Evolutionary conservation across 805 yeast genomes (phyloP).

Genomic region (Kuraishia floccosa): DNA sequence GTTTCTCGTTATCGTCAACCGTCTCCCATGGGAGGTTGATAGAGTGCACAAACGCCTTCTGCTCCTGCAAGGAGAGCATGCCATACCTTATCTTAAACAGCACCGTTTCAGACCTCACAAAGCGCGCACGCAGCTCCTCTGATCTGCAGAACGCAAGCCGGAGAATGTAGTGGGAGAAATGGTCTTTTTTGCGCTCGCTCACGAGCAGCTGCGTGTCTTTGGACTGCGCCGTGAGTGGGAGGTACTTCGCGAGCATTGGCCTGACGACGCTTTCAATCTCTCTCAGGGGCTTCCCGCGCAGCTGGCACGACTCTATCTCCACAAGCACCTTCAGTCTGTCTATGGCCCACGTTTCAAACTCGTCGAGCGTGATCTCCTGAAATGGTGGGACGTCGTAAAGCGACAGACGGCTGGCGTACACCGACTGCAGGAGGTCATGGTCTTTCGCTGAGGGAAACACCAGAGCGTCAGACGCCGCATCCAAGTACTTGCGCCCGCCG

Average conservation of each 20-base stretch:
- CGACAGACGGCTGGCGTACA: slow-evolving; percentile 53
- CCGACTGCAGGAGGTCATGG: slow-evolving; percentile 20
- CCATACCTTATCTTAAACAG: slow-evolving; percentile 68
- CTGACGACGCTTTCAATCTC: slow-evolving; percentile 58
- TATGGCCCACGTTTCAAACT: slow-evolving; percentile 93
- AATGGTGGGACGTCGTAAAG: slow-evolving; percentile 71
- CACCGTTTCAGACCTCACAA: slow-evolving; percentile 63
- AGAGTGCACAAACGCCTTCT: slow-evolving; percentile 53
- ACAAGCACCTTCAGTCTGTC: slow-evolving; percentile 76
- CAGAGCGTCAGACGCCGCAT: slow-evolving; percentile 23
- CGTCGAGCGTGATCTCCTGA: slow-evolving; percentile 81
- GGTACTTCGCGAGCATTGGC: slow-evolving; percentile 48
- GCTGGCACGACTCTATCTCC: slow-evolving; percentile 69
- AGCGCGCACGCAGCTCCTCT: slow-evolving; percentile 73
- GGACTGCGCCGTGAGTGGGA: slow-evolving; percentile 51
- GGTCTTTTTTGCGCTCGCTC: slow-evolving; percentile 75
- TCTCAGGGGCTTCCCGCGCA: slow-evolving; percentile 48
- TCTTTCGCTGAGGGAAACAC: slow-evolving; percentile 9
- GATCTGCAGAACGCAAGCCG: slow-evolving; percentile 84
- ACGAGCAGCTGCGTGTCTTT: slow-evolving; percentile 26
- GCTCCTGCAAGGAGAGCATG: slow-evolving; percentile 52
- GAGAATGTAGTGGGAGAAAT: slow-evolving; percentile 81
- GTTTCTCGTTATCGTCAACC: slow-evolving; percentile 53
- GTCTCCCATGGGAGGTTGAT: slow-evolving; percentile 65
- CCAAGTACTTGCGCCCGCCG: slow-evolving; percentile 61